Evolutionary conservation across 768 basidiomycete species (phyloP).

Genomic region (Coprinellus micaceus): DNA sequence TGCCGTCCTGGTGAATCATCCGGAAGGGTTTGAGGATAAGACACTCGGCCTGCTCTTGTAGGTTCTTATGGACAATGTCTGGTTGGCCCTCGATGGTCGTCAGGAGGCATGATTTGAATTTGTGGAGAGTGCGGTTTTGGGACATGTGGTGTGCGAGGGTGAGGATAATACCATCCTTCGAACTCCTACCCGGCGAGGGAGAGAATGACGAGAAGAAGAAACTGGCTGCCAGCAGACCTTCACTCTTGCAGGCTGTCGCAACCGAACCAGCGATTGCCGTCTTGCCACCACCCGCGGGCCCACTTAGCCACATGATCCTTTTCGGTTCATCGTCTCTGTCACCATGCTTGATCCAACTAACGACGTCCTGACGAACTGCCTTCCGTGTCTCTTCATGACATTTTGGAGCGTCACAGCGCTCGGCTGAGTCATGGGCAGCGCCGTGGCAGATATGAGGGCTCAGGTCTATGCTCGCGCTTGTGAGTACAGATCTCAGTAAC

Average conservation of each 20-base stretch:
- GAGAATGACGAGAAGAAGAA: too few species aligned
- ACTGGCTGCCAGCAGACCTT: conserved; percentile 6
- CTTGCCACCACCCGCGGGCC: conserved; percentile 10
- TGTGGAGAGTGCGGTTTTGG: not conserved
- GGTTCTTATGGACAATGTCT: too few species aligned
- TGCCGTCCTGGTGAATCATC: too few species aligned
- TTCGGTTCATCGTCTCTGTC: not conserved
- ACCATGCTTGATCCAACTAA: not conserved
- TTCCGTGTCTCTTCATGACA: too few species aligned
- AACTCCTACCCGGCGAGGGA: not conserved
- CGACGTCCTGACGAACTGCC: conserved; percentile 4
- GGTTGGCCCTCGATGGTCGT: not conserved
- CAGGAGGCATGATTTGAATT: not conserved
- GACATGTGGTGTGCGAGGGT: conserved; percentile 3
- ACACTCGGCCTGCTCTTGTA: not conserved
- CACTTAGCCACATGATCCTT: conserved; percentile 2
- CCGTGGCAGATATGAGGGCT: not conserved
- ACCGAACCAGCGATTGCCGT: conserved; percentile 10
- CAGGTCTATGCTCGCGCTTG: too few species aligned
- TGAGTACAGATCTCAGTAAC: too few species aligned
- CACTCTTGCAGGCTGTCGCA: not conserved
- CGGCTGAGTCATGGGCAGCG: too few species aligned
- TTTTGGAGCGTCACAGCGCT: too few species aligned
- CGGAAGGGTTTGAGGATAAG: not conserved
- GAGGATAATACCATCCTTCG: not conserved